Evolutionary conservation across 148 eudicot genomes (phyloP).

Genomic region (Fagopyrum homotropicum): DNA sequence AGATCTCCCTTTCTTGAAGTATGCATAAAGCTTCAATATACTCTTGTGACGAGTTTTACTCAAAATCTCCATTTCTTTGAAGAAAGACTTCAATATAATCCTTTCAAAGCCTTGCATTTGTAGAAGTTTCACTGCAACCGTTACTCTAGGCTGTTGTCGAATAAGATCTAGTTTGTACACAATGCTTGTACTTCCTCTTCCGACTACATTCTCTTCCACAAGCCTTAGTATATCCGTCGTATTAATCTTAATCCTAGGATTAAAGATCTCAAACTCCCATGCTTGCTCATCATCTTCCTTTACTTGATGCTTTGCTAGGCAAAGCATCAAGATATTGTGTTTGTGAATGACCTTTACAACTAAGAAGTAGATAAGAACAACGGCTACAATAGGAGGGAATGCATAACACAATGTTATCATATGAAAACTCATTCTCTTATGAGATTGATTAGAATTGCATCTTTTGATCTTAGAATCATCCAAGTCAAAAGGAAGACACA

Average conservation of each 20-base stretch:
- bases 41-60: conserved; percentile 76
- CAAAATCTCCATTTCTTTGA: conserved; percentile 62
- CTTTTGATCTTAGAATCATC: neutral
- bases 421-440: conserved; percentile 22
- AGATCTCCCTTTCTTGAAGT: conserved; percentile 52
- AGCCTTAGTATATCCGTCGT: conserved; percentile 47
- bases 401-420: conserved; percentile 33
- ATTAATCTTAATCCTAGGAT: conserved; percentile 46
- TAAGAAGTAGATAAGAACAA: conserved; percentile 20
- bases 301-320: neutral
- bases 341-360: conserved; percentile 32
- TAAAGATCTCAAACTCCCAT: conserved; percentile 77
- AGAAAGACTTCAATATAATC: neutral
- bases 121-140: conserved; percentile 78
- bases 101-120: conserved; percentile 31
- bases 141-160: conserved; percentile 22
- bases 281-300: conserved; percentile 8
- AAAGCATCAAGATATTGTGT: conserved; percentile 15
- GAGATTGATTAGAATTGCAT: neutral
- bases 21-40: conserved; percentile 72
- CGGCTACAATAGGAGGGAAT: conserved; percentile 28
- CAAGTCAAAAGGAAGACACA: conserved; percentile 26
- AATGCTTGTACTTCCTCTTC: conserved; percentile 76
- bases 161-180: conserved; percentile 68
- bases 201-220: conserved; percentile 54